A percentile compares a stretch with the other conserved stretches of the same genome.
Evolutionary conservation across 345 rosid genomes (phyloP).

Genomic region (Eutrema heterophyllum): DNA sequence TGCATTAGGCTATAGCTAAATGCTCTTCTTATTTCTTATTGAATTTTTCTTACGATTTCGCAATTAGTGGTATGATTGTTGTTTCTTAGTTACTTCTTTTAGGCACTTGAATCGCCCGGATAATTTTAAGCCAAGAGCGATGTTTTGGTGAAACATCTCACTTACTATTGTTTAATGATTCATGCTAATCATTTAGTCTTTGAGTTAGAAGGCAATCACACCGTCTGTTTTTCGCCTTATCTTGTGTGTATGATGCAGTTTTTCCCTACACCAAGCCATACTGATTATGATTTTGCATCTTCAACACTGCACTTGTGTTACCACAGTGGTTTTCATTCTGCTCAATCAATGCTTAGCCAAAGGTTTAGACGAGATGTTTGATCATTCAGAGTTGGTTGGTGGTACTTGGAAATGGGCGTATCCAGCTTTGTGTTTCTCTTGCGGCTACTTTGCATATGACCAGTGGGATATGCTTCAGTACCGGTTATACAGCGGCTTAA

Average conservation of each 20-base stretch:
- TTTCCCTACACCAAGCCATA: neutral
- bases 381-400: constrained; percentile 61
- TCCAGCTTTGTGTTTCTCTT: constrained; percentile 75
- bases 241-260: neutral
- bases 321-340: constrained; percentile 69
- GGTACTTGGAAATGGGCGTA: constrained; percentile 79
- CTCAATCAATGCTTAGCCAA: constrained; percentile 43
- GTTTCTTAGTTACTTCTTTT: too few relatives aligned
- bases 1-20: neutral
- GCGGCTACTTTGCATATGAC: constrained; percentile 95
- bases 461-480: constrained; percentile 88
- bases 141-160: neutral
- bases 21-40: neutral
- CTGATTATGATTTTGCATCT: constrained; percentile 17
- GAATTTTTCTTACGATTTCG: neutral
- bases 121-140: neutral
- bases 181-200: neutral
- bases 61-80: neutral
- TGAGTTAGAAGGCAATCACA: neutral
- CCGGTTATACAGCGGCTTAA: constrained; percentile 64
- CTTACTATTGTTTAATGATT: neutral
- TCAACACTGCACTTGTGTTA: neutral
- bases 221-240: neutral
- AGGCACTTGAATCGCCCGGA: too few relatives aligned
- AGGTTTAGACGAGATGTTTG: constrained; percentile 53